A percentile compares a stretch with the other conserved stretches of the same genome.
These are phyloP conservation scores for Pleurotus giganteus DNA, from an alignment of 768 basidiomycete genomes.

Conservation along the genomic window DNA sequence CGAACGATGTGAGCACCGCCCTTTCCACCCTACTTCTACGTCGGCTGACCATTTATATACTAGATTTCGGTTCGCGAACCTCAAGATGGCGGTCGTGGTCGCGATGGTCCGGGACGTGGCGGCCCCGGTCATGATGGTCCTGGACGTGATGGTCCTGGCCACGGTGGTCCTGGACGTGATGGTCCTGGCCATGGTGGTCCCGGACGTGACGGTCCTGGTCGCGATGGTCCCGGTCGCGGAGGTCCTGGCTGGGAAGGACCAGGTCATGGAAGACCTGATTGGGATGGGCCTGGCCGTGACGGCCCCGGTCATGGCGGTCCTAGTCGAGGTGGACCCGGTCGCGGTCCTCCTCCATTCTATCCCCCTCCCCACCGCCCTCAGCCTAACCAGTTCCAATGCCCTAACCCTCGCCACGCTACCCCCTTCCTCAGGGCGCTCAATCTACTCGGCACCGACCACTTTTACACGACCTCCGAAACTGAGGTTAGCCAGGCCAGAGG, in stretches of 20 bases:
- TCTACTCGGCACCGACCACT: background rate
- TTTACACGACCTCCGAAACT: slow-evolving; percentile 1
- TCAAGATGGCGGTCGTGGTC: background rate
- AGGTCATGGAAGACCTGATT: background rate
- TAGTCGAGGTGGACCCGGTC: background rate
- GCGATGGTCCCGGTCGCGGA: background rate
- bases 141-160: background rate
- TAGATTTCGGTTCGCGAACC: slow-evolving; percentile 1
- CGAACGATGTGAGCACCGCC: background rate
- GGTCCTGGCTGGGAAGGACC: background rate
- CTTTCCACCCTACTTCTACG: background rate
- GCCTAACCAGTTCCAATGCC: background rate
- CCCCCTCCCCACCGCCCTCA: slow-evolving; percentile 1
- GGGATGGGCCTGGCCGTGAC: background rate
- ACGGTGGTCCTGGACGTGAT: background rate
- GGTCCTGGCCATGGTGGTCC: background rate
- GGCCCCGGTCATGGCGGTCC: background rate
- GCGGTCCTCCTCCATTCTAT: background rate
- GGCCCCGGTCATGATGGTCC: background rate
- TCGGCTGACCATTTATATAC: background rate
- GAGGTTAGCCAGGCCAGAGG: background rate
- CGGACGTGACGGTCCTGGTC: background rate
- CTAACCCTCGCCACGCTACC: background rate
- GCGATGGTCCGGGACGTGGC: background rate
- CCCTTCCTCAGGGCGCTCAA: slow-evolving; percentile 1